Base-by-base conservation (phyloP, 768 basidiomycete genomes). In the Suillus variegatus region DNA sequence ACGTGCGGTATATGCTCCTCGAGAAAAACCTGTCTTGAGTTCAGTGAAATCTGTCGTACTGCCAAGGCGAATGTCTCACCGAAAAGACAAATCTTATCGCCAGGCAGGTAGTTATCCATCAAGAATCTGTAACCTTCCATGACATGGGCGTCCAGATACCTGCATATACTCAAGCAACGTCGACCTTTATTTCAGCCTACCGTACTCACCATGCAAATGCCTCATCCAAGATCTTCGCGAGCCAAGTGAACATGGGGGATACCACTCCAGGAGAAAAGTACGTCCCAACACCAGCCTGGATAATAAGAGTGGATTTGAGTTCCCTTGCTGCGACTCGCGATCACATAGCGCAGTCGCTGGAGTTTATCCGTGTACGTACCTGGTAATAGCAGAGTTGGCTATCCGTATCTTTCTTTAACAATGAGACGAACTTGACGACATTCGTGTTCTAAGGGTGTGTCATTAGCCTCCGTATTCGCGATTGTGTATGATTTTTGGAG, bases 31-130 rank as follows among this genome's bases (percentile, higher is more conserved):
- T 88, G 32, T 13, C 40, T 52, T 8, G 3, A 36, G 32, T 49
- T 79, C 6, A 79, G 65, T 32, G 25, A 6, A 12, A 32, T 72
- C 8, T 38, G 2, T 20, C 6, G 25, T 28, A 2, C 7, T 13
- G 51, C 25, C 38, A 43, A 10, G 8, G 10, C 43, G 46, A 44
- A 22, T 7, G 43, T 70, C 79, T 32, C 63, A 88, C 89, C 91
- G 64, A 92, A 92, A 25, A 93, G 75, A 70, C 88, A 92, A 40
- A 93, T 85, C 73, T 83, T 91, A 73, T 92, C 91, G 1, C 92
- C 93, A 0, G 77, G 69, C n/a, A 78, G 80, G 72, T 89, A 92
- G 70, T 90, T 93, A 66, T 89, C 82, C 92, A 94, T 93, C 61
- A 94, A 77, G 74, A 88, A 94, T 66, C 78, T 80, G 75, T 94